phyloP scores from a whole-genome alignment of 2,329 filamentous ascomycete genomes.

The Cytospora leucostoma region DNA sequence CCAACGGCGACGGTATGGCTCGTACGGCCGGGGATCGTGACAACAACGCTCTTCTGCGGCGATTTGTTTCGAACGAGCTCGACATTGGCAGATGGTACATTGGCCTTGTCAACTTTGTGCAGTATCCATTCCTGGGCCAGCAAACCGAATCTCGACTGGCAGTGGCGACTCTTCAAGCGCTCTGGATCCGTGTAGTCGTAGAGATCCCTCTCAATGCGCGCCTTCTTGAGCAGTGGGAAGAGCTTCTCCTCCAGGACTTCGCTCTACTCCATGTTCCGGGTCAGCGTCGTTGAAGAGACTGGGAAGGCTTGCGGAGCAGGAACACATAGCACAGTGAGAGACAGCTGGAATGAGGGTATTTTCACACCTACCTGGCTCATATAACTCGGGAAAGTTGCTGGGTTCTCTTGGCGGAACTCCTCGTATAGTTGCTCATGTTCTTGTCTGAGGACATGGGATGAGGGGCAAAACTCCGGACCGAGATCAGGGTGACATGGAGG shows the following conservation, averaged over 20 bases:
- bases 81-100: neutral
- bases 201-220: slow-evolving; percentile 3
- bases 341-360: neutral
- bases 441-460: too few species aligned
- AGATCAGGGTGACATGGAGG: slow-evolving; percentile 7
- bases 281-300: neutral
- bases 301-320: neutral
- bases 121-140: neutral
- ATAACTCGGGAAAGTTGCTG: neutral
- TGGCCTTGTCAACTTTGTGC: neutral
- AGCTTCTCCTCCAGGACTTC: neutral
- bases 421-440: neutral
- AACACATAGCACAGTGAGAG: neutral
- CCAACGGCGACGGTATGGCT: slow-evolving; percentile 7
- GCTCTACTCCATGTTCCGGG: neutral
- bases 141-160: neutral
- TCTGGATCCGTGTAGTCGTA: neutral
- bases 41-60: slow-evolving; percentile 8
- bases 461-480: slow-evolving; percentile 11
- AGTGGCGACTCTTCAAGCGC: slow-evolving; percentile 3
- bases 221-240: slow-evolving; percentile 8
- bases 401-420: neutral
- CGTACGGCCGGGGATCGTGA: neutral
- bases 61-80: neutral
- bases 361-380: neutral